phyloP scores from a whole-genome alignment of 805 yeast genomes.

The Helenozyma baotianmanensis region DNA sequence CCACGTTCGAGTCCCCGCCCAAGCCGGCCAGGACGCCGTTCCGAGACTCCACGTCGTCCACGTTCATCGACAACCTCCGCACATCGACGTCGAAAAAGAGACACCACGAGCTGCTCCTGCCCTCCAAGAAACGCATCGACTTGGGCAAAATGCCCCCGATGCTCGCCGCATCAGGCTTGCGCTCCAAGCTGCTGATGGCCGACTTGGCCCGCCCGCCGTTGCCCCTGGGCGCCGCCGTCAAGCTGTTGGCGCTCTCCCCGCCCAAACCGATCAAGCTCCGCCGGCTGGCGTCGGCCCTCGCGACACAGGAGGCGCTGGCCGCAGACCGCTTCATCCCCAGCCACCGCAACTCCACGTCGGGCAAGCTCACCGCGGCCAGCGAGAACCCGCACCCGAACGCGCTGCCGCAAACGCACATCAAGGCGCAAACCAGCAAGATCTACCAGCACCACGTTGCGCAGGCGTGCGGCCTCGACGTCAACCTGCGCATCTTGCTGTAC shows the following conservation, averaged over 20 bases:
- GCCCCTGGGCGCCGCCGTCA: too few relatives aligned
- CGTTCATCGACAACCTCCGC: slow-evolving; percentile 10
- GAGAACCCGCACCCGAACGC: slow-evolving; percentile 40
- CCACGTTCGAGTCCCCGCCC: slow-evolving; percentile 9
- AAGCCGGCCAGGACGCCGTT: slow-evolving; percentile 13
- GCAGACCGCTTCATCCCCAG: slow-evolving; percentile 43
- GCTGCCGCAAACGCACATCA: slow-evolving; percentile 51
- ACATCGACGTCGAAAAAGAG: slow-evolving; percentile 5
- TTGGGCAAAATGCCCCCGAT: slow-evolving; percentile 8
- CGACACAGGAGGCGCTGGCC: slow-evolving; percentile 8
- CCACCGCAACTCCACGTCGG: slow-evolving; percentile 35
- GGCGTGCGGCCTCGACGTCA: slow-evolving; percentile 86
- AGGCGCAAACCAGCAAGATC: slow-evolving; percentile 48
- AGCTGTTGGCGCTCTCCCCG: too few relatives aligned
- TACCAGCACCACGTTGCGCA: slow-evolving; percentile 84
- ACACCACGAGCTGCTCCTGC: slow-evolving; percentile 7
- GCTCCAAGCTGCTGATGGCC: slow-evolving; percentile 12
- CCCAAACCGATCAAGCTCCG: slow-evolving; percentile 18
- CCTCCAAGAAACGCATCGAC: slow-evolving; percentile 8
- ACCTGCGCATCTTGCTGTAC: slow-evolving; percentile 78
- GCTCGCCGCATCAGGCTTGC: slow-evolving; percentile 5
- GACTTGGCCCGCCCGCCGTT: slow-evolving; percentile 10
- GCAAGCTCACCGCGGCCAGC: slow-evolving; percentile 31
- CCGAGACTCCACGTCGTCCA: slow-evolving; percentile 12
- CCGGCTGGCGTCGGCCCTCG: slow-evolving; percentile 13